A percentile compares a stretch with the other conserved stretches of the same genome.
These are phyloP conservation scores for Neophaeococcomyces mojaviensis DNA, from an alignment of 2,329 filamentous ascomycete genomes.

Conservation along the genomic window DNA sequence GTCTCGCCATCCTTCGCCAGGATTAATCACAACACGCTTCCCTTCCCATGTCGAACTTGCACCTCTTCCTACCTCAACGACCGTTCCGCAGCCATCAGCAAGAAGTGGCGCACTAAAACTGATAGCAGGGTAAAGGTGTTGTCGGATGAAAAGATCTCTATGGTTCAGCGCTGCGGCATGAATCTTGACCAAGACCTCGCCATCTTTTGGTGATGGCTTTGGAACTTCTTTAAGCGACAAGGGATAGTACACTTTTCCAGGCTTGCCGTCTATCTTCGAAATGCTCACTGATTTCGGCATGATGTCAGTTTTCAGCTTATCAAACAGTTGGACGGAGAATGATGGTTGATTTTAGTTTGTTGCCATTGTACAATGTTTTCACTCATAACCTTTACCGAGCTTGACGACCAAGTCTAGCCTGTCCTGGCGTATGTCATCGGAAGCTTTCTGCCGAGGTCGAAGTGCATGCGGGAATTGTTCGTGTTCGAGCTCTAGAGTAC, in stretches of 20 bases:
- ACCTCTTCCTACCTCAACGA: slow-evolving; percentile 55
- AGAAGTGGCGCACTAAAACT: slow-evolving; percentile 72
- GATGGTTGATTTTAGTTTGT: not conserved
- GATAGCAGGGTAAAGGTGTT: slow-evolving; percentile 80
- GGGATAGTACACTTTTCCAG: slow-evolving; percentile 68
- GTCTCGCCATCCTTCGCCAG: slow-evolving; percentile 68
- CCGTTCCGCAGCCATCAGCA: slow-evolving; percentile 72
- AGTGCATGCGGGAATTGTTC: too few relatives aligned
- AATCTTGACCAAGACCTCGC: slow-evolving; percentile 68
- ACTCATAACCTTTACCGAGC: too few relatives aligned
- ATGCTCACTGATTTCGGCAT: slow-evolving; percentile 42
- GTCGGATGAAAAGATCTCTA: slow-evolving; percentile 88
- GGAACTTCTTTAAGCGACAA: slow-evolving; percentile 52
- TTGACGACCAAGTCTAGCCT: too few relatives aligned
- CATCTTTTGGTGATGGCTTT: slow-evolving; percentile 54
- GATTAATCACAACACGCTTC: slow-evolving; percentile 70
- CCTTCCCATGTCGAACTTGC: slow-evolving; percentile 47
- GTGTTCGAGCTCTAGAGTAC: too few relatives aligned
- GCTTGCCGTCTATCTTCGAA: slow-evolving; percentile 53
- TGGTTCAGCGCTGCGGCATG: slow-evolving; percentile 83
- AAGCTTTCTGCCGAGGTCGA: too few relatives aligned
- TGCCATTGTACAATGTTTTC: too few relatives aligned
- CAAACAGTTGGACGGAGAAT: not conserved
- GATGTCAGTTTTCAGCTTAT: slow-evolving; percentile 9
- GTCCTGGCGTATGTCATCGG: too few relatives aligned